phyloP scores from a whole-genome alignment of 257 asterid genomes.

The Rhazya stricta region DNA sequence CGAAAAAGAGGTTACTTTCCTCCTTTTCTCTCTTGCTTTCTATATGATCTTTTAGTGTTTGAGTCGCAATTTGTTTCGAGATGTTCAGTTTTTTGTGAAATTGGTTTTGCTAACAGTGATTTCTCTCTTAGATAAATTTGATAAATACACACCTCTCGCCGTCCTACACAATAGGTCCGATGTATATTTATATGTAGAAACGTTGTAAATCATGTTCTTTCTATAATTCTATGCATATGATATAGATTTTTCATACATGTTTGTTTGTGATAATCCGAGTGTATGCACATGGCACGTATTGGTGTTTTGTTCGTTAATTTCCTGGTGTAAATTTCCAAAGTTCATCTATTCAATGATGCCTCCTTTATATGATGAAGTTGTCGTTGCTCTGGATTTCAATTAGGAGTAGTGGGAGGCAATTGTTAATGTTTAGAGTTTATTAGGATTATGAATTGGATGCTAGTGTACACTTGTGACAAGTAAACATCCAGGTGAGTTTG shows the following conservation, averaged over 20 bases:
- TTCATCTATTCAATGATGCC: background rate
- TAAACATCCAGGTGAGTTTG: background rate
- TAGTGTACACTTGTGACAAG: background rate
- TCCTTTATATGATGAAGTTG: background rate
- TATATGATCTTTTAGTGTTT: background rate
- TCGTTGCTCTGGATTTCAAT: background rate
- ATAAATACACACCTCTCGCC: no score
- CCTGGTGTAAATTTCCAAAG: no score
- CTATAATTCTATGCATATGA: background rate
- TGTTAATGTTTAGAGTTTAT: background rate
- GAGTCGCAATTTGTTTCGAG: background rate
- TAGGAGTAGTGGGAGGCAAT: background rate
- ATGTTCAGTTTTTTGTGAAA: background rate
- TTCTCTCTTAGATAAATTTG: background rate
- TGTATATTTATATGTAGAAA: background rate
- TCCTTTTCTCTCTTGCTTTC: background rate
- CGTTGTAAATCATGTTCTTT: background rate
- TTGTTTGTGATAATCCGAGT: background rate
- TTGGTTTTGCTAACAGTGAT: background rate
- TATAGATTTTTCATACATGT: background rate
- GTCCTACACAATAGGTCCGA: no score
- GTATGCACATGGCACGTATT: background rate
- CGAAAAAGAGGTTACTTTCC: conserved; percentile 54
- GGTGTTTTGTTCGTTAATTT: no score
- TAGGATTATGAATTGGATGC: background rate